Percentiles rank a stretch among this genome's conserved stretches.
phyloP scores from a whole-genome alignment of 108 stramenopile species.

The Cyclotella cryptica region DNA sequence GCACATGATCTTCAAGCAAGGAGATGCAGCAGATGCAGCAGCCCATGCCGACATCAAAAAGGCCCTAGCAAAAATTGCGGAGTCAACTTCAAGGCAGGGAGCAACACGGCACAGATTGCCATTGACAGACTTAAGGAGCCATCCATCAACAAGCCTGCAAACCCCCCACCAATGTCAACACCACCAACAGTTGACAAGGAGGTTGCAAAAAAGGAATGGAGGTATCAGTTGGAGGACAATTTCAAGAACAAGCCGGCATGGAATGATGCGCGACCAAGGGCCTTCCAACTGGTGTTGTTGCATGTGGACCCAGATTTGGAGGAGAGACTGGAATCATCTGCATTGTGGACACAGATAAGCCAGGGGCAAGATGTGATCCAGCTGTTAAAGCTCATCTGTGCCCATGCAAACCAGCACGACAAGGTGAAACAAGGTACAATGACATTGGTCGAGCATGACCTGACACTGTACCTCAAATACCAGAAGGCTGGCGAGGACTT shows the following conservation, averaged over 20 bases:
- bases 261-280: not conserved
- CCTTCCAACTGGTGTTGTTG: slow-evolving; percentile 2
- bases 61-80: too few species aligned
- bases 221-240: not conserved
- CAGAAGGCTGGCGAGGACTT: not conserved
- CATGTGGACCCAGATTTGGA: slow-evolving; percentile 3
- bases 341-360: not conserved
- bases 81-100: too few species aligned
- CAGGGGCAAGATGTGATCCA: not conserved
- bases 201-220: not conserved
- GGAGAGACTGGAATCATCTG: not conserved
- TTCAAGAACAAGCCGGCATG: not conserved
- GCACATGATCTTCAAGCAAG: slow-evolving; percentile 95
- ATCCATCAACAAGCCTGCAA: not conserved
- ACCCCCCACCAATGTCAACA: not conserved
- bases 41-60: too few species aligned
- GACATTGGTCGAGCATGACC: slow-evolving; percentile 1
- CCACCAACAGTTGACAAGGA: not conserved
- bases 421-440: slow-evolving; percentile 11
- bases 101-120: too few species aligned
- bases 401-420: not conserved
- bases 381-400: slow-evolving; percentile 6
- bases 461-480: not conserved
- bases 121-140: too few species aligned
- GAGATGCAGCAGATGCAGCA: too few species aligned